phyloP scores from a whole-genome alignment of 768 basidiomycete genomes.

The Russula sp. region DNA sequence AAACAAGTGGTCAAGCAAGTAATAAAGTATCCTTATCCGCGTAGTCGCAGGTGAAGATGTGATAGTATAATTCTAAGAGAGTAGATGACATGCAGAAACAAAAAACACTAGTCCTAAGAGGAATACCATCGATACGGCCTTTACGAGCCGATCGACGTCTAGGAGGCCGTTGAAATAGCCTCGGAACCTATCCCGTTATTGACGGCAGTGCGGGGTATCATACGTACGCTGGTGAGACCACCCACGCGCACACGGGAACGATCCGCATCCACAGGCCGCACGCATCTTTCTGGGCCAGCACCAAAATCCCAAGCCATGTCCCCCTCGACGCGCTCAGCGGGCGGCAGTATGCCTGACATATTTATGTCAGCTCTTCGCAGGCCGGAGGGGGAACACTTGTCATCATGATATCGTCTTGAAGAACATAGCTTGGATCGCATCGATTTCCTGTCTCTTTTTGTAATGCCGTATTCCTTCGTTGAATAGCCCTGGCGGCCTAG shows the following conservation, averaged over 20 bases:
- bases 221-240: conserved; percentile 25
- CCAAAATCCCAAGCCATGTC: conserved; percentile 28
- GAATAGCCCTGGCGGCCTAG: background rate
- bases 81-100: background rate
- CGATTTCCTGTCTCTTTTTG: conserved; percentile 9
- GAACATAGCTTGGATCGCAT: background rate
- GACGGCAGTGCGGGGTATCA: conserved; percentile 23
- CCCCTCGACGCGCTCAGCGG: conserved; percentile 24
- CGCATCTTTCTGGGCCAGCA: background rate
- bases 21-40: background rate
- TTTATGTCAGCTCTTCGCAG: background rate
- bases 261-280: background rate
- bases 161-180: background rate
- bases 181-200: background rate
- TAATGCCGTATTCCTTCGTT: background rate
- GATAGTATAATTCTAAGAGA: background rate
- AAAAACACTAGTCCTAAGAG: background rate
- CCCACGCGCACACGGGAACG: conserved; percentile 20
- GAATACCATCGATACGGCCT: background rate
- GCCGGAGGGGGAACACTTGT: background rate
- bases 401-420: background rate
- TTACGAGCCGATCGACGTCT: background rate
- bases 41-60: background rate
- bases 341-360: background rate
- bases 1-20: background rate